Evolutionary conservation across 768 basidiomycete genomes (phyloP), one percentile per base, ranked within the genome.

Genomic region (Pisolithus albus): DNA sequence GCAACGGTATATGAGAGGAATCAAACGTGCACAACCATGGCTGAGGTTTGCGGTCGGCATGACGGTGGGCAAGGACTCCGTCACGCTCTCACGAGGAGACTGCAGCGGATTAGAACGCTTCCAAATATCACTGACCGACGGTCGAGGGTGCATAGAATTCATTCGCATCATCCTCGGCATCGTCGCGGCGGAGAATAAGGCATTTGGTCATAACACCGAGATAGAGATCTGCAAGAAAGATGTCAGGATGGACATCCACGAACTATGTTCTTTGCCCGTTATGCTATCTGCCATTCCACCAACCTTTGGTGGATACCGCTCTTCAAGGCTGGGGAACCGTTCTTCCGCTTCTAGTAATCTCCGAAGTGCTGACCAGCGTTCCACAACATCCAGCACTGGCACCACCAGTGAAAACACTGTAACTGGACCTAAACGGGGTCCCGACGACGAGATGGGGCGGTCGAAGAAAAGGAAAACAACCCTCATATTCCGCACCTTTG

Each of bases 181-280:
- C 19, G 43, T 44, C 13, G 13, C 39, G 6, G 13, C 34, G 15
- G 39, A 47, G 4, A 11, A 13, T 3, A 5, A 32, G 9, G 18
- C 15, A 19, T 15, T 62, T 15, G 56, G 48, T 5, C 49, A 51
- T 9, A 50, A 48, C 18, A 52, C 58, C 1, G 34, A 10, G 34
- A 32, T 51, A 8, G 43, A 28, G 16, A 34, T 46, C n/a, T 36
- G 7, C 10, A 19, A 36, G 26, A 5, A 7, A 24, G 15, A 40
- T 7, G 16, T 46, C n/a, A 18, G 18, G 5, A 2, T 19, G 26
- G 32, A 51, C 24, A 24, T 37, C 16, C n/a, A 39, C 8, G 13
- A 34, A 11, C 1, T 13, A 8, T 6, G 21, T 15, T 21, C 34
- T n/a, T 1, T 7, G 5, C 28, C n/a, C n/a, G n/a, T n/a, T n/a